Conservation (phyloP, 176 grass and related monocot genomes). For the Dactylis glomerata region DNA sequence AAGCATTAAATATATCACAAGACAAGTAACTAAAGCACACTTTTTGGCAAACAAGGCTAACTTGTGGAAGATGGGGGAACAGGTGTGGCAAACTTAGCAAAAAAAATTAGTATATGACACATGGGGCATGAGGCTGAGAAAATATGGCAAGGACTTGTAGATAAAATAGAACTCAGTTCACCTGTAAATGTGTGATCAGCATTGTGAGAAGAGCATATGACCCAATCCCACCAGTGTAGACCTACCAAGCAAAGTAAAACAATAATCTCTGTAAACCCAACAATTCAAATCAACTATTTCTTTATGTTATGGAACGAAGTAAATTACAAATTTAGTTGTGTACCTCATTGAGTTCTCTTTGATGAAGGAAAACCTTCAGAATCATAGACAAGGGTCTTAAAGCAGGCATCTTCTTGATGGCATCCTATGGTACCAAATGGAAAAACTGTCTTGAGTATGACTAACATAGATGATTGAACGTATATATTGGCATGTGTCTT, state of each 20-base stretch:
- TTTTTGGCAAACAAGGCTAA: background rate
- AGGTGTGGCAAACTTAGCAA: background rate
- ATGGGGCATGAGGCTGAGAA: background rate
- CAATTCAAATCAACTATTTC: background rate
- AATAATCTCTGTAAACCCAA: background rate
- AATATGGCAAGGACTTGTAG: background rate
- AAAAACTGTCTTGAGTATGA: slow-evolving; percentile 9
- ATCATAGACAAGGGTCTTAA: slow-evolving; percentile 89
- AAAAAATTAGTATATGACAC: background rate
- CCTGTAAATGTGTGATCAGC: slow-evolving; percentile 93
- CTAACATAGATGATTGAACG: background rate
- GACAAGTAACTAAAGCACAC: background rate
- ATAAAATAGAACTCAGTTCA: slow-evolving; percentile 14
- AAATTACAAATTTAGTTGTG: background rate
- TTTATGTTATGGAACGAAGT: background rate
- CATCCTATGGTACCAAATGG: slow-evolving; percentile 47
- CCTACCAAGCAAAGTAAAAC: slow-evolving; percentile 43
- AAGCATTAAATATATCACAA: background rate
- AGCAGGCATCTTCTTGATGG: slow-evolving; percentile 83
- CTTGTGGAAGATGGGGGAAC: background rate
- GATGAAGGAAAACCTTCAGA: slow-evolving; percentile 98
- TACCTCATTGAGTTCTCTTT: slow-evolving; percentile 99
- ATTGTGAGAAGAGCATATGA: slow-evolving; percentile 98
- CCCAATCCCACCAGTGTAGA: slow-evolving; percentile 93
- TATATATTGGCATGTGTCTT: background rate